These are phyloP conservation scores for Colletotrichum sp. DNA, from an alignment of 2,329 filamentous ascomycete genomes.

Conservation along the genomic window DNA sequence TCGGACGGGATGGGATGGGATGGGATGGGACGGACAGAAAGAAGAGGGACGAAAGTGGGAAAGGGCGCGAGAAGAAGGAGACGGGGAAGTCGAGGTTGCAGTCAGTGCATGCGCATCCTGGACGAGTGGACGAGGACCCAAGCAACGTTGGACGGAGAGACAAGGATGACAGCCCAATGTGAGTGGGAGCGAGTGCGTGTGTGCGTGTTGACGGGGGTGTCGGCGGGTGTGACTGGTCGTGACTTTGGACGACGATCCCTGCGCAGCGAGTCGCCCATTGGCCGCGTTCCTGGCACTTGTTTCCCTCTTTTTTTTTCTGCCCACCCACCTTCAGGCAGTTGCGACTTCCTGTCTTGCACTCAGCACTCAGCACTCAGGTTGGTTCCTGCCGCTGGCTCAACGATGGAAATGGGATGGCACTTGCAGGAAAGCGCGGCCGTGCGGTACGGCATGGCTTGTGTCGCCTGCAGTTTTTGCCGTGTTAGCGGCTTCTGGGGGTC, in stretches of 20 bases:
- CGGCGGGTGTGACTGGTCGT: not conserved
- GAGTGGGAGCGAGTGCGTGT: not conserved
- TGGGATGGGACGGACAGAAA: not conserved
- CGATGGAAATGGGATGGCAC: not conserved
- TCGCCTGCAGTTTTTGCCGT: constrained; percentile 5
- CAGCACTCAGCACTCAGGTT: not conserved
- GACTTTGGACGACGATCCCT: not conserved
- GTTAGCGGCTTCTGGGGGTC: not conserved
- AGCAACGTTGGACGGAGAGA: not conserved
- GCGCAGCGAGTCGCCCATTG: not conserved
- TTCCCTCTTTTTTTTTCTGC: not conserved
- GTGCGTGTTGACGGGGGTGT: not conserved
- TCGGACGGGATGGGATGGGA: constrained; percentile 1
- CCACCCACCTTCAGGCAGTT: not conserved
- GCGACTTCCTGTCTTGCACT: not conserved
- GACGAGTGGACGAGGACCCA: not conserved
- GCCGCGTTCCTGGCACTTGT: not conserved
- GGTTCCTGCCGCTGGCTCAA: not conserved
- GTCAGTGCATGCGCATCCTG: not conserved
- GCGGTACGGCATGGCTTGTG: not conserved
- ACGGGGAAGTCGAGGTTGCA: constrained; percentile 8
- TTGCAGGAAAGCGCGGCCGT: not conserved
- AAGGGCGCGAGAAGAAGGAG: constrained; percentile 13
- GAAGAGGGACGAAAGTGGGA: constrained; percentile 12
- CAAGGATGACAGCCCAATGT: not conserved